Percentiles rank a stretch among this genome's conserved stretches.
Conservation (phyloP, 257 asterid species). For the Nicotiana attenuata region DNA sequence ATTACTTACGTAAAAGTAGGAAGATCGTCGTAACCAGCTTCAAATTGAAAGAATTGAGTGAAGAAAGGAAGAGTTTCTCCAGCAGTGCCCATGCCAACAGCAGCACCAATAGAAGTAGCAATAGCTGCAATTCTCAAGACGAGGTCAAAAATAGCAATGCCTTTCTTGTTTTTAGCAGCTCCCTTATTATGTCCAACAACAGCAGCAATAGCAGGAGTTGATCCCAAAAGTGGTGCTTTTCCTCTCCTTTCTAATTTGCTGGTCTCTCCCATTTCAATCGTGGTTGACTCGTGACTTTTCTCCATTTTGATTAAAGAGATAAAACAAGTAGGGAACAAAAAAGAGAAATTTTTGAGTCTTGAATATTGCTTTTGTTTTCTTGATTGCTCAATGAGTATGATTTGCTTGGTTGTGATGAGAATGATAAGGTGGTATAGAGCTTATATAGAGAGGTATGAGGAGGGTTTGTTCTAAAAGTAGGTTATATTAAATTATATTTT, state of each 20-base stretch:
- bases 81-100: slow-evolving; percentile 38
- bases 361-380: background rate
- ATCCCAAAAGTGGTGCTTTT: slow-evolving; percentile 61
- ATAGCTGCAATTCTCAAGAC: slow-evolving; percentile 28
- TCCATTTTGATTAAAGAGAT: slow-evolving; percentile 25
- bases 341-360: too few species aligned
- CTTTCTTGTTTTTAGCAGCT: slow-evolving; percentile 21
- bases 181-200: slow-evolving; percentile 16
- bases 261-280: slow-evolving; percentile 49
- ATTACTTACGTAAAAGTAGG: slow-evolving; percentile 61
- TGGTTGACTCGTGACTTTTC: slow-evolving; percentile 42
- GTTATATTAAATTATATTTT: background rate
- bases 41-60: slow-evolving; percentile 31
- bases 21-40: slow-evolving; percentile 35
- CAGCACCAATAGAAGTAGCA: slow-evolving; percentile 29
- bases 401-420: slow-evolving; percentile 27
- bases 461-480: background rate
- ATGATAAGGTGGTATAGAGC: slow-evolving; percentile 11
- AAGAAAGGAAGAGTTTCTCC: slow-evolving; percentile 35
- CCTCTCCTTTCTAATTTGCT: slow-evolving; percentile 65
- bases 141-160: slow-evolving; percentile 30
- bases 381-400: background rate
- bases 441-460: slow-evolving; percentile 16
- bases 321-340: background rate
- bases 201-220: slow-evolving; percentile 12